phyloP scores from a whole-genome alignment of 1,139 yeast genomes.

The Debaryomyces sp. region DNA sequence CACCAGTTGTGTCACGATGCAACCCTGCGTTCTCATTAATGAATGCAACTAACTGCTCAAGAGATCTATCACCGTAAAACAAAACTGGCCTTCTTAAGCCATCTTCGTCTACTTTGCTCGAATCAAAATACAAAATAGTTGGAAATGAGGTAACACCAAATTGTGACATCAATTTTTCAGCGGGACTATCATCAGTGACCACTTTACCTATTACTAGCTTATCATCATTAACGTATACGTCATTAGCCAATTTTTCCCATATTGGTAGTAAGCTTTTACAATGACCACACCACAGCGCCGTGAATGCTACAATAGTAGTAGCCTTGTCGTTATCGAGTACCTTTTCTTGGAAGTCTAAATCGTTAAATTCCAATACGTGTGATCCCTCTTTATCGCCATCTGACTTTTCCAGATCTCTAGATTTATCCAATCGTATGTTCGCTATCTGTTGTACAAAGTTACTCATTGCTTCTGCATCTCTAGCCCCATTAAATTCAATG shows the following conservation, averaged over 20 bases:
- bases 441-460: conserved; percentile 48
- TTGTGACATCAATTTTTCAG: conserved; percentile 42
- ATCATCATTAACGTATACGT: conserved; percentile 31
- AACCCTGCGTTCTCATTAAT: conserved; percentile 56
- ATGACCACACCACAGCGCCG: conserved; percentile 37
- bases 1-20: conserved; percentile 55
- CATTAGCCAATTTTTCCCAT: conserved; percentile 36
- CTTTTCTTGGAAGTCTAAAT: conserved; percentile 32
- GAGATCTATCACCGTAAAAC: conserved; percentile 44
- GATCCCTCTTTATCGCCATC: conserved; percentile 14
- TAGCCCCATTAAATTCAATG: conserved; percentile 48
- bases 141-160: conserved; percentile 55
- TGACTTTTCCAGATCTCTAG: conserved; percentile 11
- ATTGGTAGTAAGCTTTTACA: conserved; percentile 29
- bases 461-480: conserved; percentile 48
- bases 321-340: conserved; percentile 26
- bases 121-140: conserved; percentile 51
- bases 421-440: conserved; percentile 27
- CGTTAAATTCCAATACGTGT: conserved; percentile 32
- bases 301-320: conserved; percentile 36
- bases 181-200: conserved; percentile 47
- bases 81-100: conserved; percentile 43
- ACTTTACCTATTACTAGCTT: conserved; percentile 46
- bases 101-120: conserved; percentile 27
- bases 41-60: conserved; percentile 47